phyloP scores from a whole-genome alignment of 257 asterid species.

The Forsythia viridissima region DNA sequence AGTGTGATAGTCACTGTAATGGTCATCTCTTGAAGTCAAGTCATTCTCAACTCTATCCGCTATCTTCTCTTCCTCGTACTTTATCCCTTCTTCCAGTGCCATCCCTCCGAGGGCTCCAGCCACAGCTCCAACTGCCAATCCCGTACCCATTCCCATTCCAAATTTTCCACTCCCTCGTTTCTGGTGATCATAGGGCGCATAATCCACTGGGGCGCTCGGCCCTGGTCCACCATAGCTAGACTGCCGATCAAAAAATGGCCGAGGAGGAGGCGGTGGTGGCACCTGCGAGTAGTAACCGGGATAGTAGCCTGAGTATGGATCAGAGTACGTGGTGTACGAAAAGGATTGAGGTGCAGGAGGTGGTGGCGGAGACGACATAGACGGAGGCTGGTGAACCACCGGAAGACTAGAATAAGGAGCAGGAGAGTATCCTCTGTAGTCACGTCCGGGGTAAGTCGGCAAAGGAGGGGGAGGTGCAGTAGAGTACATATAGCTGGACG shows the following conservation, averaged over 20 bases:
- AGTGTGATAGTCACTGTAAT: slow-evolving; percentile 50
- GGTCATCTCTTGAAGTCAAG: slow-evolving; percentile 50
- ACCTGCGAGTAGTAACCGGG: slow-evolving; percentile 53
- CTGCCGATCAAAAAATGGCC: slow-evolving; percentile 56
- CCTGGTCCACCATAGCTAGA: slow-evolving; percentile 58
- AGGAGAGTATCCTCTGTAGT: slow-evolving; percentile 49
- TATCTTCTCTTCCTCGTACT: slow-evolving; percentile 61
- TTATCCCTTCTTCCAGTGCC: slow-evolving; percentile 67
- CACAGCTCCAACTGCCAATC: slow-evolving; percentile 63
- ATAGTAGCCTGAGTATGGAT: slow-evolving; percentile 56
- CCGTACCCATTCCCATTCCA: slow-evolving; percentile 56
- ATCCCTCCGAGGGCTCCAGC: slow-evolving; percentile 74
- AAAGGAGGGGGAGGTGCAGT: slow-evolving; percentile 52
- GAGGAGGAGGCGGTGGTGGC: slow-evolving; percentile 45
- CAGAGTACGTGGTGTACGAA: slow-evolving; percentile 42
- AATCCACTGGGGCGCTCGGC: slow-evolving; percentile 88
- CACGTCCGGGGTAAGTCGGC: slow-evolving; percentile 28
- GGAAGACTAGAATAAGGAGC: slow-evolving; percentile 43
- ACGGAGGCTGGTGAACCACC: slow-evolving; percentile 38
- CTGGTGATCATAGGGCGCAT: slow-evolving; percentile 62
- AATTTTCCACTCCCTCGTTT: slow-evolving; percentile 48
- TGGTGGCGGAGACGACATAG: slow-evolving; percentile 43
- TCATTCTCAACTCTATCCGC: slow-evolving; percentile 55
- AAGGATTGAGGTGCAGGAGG: slow-evolving; percentile 35
- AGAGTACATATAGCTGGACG: slow-evolving; percentile 56